Percentiles rank a stretch among this genome's conserved stretches.
Conservation (phyloP, 495 filamentous ascomycete species). For the Baudoinia panamericana region DNA sequence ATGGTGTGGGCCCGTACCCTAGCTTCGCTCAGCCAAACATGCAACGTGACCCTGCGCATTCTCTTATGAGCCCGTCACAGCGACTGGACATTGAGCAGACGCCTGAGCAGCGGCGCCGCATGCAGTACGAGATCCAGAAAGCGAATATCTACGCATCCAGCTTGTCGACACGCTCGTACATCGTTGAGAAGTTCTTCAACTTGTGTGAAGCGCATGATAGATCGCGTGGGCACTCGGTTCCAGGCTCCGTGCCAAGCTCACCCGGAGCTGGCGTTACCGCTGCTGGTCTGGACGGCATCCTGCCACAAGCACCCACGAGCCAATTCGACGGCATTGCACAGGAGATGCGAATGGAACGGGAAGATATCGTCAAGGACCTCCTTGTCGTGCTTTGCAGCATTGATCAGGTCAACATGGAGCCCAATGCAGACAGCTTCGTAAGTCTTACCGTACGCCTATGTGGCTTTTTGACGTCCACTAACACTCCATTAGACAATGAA, state of each 20-base stretch:
- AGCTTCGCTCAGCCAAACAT: conserved; percentile 2
- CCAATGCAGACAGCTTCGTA: conserved; percentile 61
- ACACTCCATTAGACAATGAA: conserved; percentile 35
- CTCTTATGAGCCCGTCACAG: conserved; percentile 4
- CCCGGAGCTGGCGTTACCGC: conserved; percentile 21
- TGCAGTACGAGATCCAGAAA: conserved; percentile 76
- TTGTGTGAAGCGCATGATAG: conserved; percentile 42
- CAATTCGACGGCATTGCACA: conserved; percentile 30
- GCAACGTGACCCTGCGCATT: conserved; percentile 1
- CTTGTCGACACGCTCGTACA: conserved; percentile 59
- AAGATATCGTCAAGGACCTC: conserved; percentile 61
- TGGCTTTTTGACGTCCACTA: conserved; percentile 34
- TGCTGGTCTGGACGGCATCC: conserved; percentile 21
- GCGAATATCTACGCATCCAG: conserved; percentile 67
- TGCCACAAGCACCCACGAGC: conserved; percentile 8
- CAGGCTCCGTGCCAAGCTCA: conserved; percentile 18
- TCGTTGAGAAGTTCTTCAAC: conserved; percentile 70
- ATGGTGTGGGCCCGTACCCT: conserved; percentile 2
- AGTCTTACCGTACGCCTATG: conserved; percentile 16
- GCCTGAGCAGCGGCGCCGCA: conserved; percentile 34
- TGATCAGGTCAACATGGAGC: conserved; percentile 68
- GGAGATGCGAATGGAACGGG: conserved; percentile 54
- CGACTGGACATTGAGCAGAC: conserved; percentile 10
- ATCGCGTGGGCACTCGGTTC: conserved; percentile 6
- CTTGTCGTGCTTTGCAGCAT: conserved; percentile 55